Percentiles rank a stretch among this genome's conserved stretches.
phyloP scores from a whole-genome alignment of 176 grass and related monocot genomes.

The Metroxylon sagu region DNA sequence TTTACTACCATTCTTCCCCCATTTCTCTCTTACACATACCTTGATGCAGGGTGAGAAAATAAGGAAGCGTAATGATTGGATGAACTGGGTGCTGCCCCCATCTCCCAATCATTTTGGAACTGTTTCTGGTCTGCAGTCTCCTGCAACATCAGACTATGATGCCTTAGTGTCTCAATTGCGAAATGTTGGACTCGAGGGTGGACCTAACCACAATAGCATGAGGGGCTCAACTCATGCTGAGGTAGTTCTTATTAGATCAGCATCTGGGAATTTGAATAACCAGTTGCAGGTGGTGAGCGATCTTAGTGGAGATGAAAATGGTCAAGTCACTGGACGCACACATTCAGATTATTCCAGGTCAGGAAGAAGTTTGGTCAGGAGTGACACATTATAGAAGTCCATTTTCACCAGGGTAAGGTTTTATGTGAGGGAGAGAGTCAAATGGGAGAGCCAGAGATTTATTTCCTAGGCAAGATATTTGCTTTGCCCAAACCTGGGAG shows the following conservation, averaged over 20 bases:
- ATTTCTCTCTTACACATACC: conserved; percentile 8
- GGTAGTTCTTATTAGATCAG: conserved; percentile 7
- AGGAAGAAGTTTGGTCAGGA: no score
- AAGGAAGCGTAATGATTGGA: conserved; percentile 39
- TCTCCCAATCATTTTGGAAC: conserved; percentile 3
- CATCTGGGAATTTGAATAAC: conserved; percentile 23
- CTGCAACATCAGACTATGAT: conserved; percentile 17
- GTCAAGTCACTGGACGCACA: no score
- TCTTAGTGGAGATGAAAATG: conserved; percentile 2
- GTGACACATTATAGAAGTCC: no score
- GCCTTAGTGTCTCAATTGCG: conserved; percentile 18
- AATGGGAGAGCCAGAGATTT: no score
- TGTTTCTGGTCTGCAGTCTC: conserved; percentile 6
- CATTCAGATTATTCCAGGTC: no score
- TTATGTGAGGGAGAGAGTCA: no score
- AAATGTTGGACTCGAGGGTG: conserved; percentile 13
- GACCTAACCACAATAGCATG: neutral
- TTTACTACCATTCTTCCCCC: no score
- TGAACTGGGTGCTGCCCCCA: conserved; percentile 29
- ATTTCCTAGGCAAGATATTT: no score
- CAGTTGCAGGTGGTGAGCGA: conserved; percentile 5
- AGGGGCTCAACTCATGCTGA: neutral
- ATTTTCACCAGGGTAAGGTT: no score
- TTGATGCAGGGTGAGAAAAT: conserved; percentile 37
- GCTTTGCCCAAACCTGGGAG: no score